Base-by-base conservation (phyloP, 495 filamentous ascomycete genomes). In the Neurospora tetrasperma region DNA sequence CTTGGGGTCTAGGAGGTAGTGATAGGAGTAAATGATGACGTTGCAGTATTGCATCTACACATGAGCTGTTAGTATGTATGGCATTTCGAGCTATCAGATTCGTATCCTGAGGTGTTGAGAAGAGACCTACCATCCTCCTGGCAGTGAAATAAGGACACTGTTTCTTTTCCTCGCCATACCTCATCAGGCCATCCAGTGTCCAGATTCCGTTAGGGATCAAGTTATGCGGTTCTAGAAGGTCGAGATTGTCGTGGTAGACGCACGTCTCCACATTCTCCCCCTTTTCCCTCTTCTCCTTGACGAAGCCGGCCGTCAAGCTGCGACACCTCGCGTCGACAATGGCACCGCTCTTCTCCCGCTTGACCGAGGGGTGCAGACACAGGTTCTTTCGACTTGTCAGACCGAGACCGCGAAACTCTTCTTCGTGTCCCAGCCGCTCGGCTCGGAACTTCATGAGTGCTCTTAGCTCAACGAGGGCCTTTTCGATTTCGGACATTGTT, bases 21-120 rank as follows among this genome's bases (percentile, higher is more conserved):
- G 96, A 78, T 98, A 99, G 10, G 96, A 98, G 80, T 98, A 99
- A 72, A 99, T 98, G 77, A 99, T 97, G 78, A 99, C 93, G 82
- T 99, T 97, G 86, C 95, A 98, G 79, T 92, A 97, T 70, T 94
- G 90, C 95, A 99, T 98, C 92, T 94, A 72, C 44, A 69, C 23
- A 10, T 10, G 42, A 20, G 27, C 39, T n/a, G 71, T 70, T 72
- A 42, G 31, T 48, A 72, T 6, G 71, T 38, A 38, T 38, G 35
- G 62, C 14, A 43, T 42, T 71, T 70, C 74, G 74, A 43, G 42
- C 42, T 6, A 43, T 43, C 40, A 41, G 9, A 66, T 69, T 39
- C 20, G 71, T 41, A 62, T 48, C 78, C 68, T 78, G 40, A n/a
- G 59, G 43, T 71, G 42, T 44, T 8, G 16, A 38, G 39, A 27